A percentile compares a stretch with the other conserved stretches of the same genome.
Evolutionary conservation across 371 early-diverging fungal genomes (phyloP).

Genomic region (Lichtheimia ornata): DNA sequence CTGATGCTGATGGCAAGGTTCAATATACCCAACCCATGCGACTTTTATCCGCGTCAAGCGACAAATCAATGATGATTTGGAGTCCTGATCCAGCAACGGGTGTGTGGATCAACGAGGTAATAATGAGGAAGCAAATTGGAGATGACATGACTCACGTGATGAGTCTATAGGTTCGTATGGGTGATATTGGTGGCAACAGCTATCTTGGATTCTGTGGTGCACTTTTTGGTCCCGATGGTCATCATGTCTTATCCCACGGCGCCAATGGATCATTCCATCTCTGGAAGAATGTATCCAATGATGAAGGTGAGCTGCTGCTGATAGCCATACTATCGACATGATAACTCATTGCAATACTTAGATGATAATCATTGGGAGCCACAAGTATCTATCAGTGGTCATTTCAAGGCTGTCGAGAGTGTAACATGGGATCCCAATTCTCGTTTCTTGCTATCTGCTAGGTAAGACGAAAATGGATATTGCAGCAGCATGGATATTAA

Average conservation of each 20-base stretch:
- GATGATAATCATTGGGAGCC: constrained; percentile 67
- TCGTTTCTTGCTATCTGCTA: constrained; percentile 72
- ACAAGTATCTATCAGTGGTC: constrained; percentile 76
- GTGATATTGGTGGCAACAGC: constrained; percentile 87
- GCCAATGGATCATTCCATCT: constrained; percentile 89
- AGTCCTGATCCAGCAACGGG: constrained; percentile 77
- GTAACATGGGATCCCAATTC: constrained; percentile 84
- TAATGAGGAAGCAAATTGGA: constrained; percentile 1
- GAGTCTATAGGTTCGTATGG: constrained; percentile 66
- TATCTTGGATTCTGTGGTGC: constrained; percentile 84
- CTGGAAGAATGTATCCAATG: constrained; percentile 66
- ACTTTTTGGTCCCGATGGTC: constrained; percentile 69
- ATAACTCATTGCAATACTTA: constrained; percentile 5
- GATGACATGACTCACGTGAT: not conserved
- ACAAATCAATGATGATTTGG: constrained; percentile 94
- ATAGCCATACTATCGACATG: not conserved
- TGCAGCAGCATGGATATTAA: not conserved
- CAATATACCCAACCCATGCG: constrained; percentile 67
- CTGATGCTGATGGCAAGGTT: constrained; percentile 14
- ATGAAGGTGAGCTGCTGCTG: constrained; percentile 31
- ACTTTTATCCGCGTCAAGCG: constrained; percentile 88
- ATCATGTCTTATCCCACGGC: constrained; percentile 73
- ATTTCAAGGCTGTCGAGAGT: constrained; percentile 74
- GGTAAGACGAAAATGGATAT: constrained; percentile 30
- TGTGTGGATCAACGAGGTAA: constrained; percentile 80